Conservation (phyloP, 1,284 basidiomycete species). For the Salmacisia buchloeana region DNA sequence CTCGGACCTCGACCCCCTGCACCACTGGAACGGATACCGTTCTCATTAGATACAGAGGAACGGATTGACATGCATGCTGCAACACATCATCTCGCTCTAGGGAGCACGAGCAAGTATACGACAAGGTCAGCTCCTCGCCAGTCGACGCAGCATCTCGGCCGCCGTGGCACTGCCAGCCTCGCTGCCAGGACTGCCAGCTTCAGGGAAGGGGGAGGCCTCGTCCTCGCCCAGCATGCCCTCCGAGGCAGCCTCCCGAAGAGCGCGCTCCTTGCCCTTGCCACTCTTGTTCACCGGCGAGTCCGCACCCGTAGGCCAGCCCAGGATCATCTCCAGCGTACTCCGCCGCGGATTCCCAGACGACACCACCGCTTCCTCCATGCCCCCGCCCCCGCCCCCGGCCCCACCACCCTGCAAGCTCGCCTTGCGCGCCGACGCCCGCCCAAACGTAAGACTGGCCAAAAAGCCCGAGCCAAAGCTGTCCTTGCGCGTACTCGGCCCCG, state of each 20-base stretch:
- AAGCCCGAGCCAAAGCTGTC: conserved; percentile 4
- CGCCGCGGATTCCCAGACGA: background rate
- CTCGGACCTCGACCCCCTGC: too few species aligned
- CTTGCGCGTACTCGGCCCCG: too few species aligned
- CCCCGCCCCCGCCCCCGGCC: background rate
- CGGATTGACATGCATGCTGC: too few species aligned
- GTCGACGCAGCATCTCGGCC: conserved; percentile 7
- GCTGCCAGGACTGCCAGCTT: conserved; percentile 1
- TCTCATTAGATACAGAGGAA: too few species aligned
- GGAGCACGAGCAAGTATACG: too few species aligned
- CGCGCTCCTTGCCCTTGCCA: background rate
- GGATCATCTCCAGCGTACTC: conserved; percentile 1
- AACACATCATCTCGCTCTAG: too few species aligned
- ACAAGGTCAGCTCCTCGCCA: background rate
- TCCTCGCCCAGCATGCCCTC: background rate
- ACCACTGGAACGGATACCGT: too few species aligned
- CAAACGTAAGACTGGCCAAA: conserved; percentile 1
- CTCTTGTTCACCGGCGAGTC: background rate
- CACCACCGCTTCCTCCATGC: background rate
- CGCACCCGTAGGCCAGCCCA: background rate
- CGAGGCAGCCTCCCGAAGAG: background rate
- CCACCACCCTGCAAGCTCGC: background rate
- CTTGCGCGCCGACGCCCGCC: conserved; percentile 1
- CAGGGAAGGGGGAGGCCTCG: background rate
- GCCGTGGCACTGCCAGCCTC: conserved; percentile 3